phyloP scores from a whole-genome alignment of 495 filamentous ascomycete genomes.

The Aspergillus wentii region DNA sequence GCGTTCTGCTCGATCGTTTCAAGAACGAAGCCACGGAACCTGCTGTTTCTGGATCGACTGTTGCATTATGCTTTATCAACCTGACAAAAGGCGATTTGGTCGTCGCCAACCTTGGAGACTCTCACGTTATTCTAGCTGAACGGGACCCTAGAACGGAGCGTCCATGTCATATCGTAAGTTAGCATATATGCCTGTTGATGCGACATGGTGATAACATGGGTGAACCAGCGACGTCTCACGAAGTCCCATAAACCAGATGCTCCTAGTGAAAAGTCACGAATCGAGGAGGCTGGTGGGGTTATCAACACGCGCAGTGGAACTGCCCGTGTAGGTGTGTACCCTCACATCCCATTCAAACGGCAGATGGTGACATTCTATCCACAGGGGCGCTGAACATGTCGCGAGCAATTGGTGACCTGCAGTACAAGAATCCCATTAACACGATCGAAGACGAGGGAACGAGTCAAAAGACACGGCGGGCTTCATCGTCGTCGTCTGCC shows the following conservation, averaged over 20 bases:
- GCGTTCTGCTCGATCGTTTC: slow-evolving; percentile 20
- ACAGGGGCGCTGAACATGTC: slow-evolving; percentile 38
- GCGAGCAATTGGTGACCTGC: slow-evolving; percentile 38
- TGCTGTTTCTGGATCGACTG: slow-evolving; percentile 32
- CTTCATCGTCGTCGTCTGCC: slow-evolving; percentile 12
- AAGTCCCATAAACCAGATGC: slow-evolving; percentile 32
- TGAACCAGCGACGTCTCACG: slow-evolving; percentile 28
- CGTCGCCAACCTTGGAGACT: slow-evolving; percentile 37
- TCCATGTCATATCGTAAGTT: slow-evolving; percentile 24
- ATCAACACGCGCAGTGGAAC: slow-evolving; percentile 22
- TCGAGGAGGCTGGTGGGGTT: slow-evolving; percentile 31
- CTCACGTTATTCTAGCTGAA: slow-evolving; percentile 33
- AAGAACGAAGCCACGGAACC: slow-evolving; percentile 19
- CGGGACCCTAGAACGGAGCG: slow-evolving; percentile 23
- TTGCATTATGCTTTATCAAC: slow-evolving; percentile 31
- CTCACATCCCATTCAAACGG: neutral
- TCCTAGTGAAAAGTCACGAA: slow-evolving; percentile 26
- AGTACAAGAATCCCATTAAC: slow-evolving; percentile 39
- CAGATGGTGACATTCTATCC: neutral
- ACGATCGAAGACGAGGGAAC: slow-evolving; percentile 4
- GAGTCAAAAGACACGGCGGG: slow-evolving; percentile 4
- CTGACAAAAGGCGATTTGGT: slow-evolving; percentile 30
- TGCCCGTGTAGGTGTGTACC: slow-evolving; percentile 26
- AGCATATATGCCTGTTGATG: neutral
- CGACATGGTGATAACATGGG: slow-evolving; percentile 2